Percentiles rank a stretch among this genome's conserved stretches.
Conservation (phyloP, 192 early-diverging fungal species). For the Diversispora epigaea region DNA sequence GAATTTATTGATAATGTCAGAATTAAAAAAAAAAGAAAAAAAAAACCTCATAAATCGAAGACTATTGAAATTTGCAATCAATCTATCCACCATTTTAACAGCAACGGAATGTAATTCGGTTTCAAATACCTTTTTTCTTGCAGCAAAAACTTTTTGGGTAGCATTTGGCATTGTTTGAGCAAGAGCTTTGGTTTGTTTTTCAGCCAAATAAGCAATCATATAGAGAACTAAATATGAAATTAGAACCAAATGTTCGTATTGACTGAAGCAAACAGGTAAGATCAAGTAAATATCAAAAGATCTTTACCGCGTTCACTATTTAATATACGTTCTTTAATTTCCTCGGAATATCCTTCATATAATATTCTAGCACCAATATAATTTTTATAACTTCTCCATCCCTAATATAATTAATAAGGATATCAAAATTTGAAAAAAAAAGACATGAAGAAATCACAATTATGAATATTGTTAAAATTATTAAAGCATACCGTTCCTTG, state of each 20-base stretch:
- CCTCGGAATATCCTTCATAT: slow-evolving; percentile 65
- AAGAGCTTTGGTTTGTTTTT: slow-evolving; percentile 42
- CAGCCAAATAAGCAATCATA: slow-evolving; percentile 40
- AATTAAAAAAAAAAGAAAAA: neutral
- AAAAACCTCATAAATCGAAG: slow-evolving; percentile 60
- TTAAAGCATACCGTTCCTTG: slow-evolving; percentile 55
- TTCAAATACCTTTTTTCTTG: slow-evolving; percentile 40
- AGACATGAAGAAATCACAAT: neutral
- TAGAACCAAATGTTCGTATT: neutral
- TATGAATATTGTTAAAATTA: neutral
- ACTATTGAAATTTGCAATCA: slow-evolving; percentile 64
- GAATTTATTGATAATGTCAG: neutral
- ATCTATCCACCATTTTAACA: slow-evolving; percentile 55
- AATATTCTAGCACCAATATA: slow-evolving; percentile 71
- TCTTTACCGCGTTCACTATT: slow-evolving; percentile 54
- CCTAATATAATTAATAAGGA: slow-evolving; percentile 46
- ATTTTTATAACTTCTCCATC: slow-evolving; percentile 76
- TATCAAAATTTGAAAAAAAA: neutral
- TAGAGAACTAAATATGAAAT: slow-evolving; percentile 19
- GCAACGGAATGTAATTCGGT: slow-evolving; percentile 54
- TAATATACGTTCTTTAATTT: slow-evolving; percentile 62
- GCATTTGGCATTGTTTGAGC: slow-evolving; percentile 39
- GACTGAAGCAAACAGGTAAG: neutral
- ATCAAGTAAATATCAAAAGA: neutral
- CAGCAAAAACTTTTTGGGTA: slow-evolving; percentile 36